Evolutionary conservation across 108 stramenopile species (phyloP).

Genomic region (Mayamaea pseudoterrestris): DNA sequence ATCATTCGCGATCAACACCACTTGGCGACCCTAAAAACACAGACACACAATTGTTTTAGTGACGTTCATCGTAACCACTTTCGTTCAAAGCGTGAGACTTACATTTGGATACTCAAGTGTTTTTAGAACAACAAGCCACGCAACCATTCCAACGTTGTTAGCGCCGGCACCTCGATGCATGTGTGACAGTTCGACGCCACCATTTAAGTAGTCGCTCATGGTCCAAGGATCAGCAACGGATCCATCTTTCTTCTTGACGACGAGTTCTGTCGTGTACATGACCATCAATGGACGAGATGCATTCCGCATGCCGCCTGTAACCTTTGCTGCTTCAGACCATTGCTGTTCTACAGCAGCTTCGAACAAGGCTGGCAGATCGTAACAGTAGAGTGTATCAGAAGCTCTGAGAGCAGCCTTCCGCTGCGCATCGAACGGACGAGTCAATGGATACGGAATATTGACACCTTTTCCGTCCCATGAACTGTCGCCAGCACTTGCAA

Average conservation of each 20-base stretch:
- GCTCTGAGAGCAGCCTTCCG: constrained; percentile 76
- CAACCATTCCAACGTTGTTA: constrained; percentile 99
- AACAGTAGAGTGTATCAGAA: constrained; percentile 88
- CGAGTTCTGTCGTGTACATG: constrained; percentile 87
- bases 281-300: constrained; percentile 67
- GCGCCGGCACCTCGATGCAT: constrained; percentile 79
- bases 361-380: constrained; percentile 95
- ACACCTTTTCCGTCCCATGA: constrained; percentile 83
- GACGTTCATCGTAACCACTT: not conserved
- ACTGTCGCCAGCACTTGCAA: constrained; percentile 74
- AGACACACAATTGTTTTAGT: not conserved
- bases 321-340: constrained; percentile 43
- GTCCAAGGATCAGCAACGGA: constrained; percentile 44
- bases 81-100: constrained; percentile 13
- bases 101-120: constrained; percentile 93
- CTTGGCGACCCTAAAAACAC: constrained; percentile 49
- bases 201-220: constrained; percentile 71
- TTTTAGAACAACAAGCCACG: constrained; percentile 90
- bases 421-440: constrained; percentile 83
- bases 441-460: constrained; percentile 83
- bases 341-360: constrained; percentile 86
- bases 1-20: constrained; percentile 98
- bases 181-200: constrained; percentile 73
- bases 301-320: constrained; percentile 24
- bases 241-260: constrained; percentile 63